These are phyloP conservation scores for Halophytophthora batemanensis DNA, from an alignment of 352 stramenopile genomes.

Conservation along the genomic window DNA sequence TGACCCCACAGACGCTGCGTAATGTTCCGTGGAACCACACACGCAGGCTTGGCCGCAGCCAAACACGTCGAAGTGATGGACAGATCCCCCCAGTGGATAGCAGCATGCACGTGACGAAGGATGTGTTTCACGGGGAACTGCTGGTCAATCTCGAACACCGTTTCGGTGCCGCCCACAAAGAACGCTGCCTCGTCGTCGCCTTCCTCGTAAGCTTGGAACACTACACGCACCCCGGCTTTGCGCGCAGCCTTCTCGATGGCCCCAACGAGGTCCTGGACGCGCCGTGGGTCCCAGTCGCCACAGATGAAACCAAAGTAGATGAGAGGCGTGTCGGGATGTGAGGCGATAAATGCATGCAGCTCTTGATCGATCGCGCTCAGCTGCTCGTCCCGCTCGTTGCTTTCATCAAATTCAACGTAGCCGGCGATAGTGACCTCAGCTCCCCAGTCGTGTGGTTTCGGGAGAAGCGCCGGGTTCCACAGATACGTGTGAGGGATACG, in stretches of 20 bases:
- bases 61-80: slow-evolving; percentile 55
- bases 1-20: slow-evolving; percentile 54
- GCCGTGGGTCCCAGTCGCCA: slow-evolving; percentile 41
- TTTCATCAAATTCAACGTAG: slow-evolving; percentile 40
- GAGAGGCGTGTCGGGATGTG: slow-evolving; percentile 20
- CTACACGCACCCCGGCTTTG: slow-evolving; percentile 36
- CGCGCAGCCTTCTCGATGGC: slow-evolving; percentile 41
- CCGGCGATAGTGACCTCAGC: slow-evolving; percentile 53
- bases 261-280: slow-evolving; percentile 36
- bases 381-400: slow-evolving; percentile 11
- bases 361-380: slow-evolving; percentile 24
- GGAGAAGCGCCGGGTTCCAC: slow-evolving; percentile 57
- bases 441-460: slow-evolving; percentile 62
- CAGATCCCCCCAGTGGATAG: slow-evolving; percentile 55
- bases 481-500: slow-evolving; percentile 70
- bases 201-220: slow-evolving; percentile 56
- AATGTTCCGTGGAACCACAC: slow-evolving; percentile 43
- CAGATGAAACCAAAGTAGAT: slow-evolving; percentile 56
- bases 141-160: slow-evolving; percentile 49
- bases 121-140: slow-evolving; percentile 36
- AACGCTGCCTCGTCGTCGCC: slow-evolving; percentile 20
- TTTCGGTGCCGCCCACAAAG: slow-evolving; percentile 31
- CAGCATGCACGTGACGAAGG: slow-evolving; percentile 30
- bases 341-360: slow-evolving; percentile 12
- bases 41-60: slow-evolving; percentile 40